Evolutionary conservation across 805 yeast genomes (phyloP).

Genomic region (Hanseniaspora pseudoguilliermondii): DNA sequence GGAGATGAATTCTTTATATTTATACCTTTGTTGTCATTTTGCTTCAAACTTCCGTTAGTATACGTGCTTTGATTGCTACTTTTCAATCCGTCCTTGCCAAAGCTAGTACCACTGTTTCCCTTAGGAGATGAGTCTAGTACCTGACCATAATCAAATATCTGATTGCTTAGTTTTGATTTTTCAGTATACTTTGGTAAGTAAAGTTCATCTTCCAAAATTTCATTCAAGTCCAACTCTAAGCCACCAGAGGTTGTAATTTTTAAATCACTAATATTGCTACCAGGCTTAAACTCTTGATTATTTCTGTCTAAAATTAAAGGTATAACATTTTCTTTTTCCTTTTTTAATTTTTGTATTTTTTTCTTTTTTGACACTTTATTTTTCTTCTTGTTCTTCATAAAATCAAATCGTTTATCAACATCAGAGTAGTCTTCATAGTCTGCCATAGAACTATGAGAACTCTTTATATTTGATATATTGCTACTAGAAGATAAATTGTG

Average conservation of each 20-base stretch:
- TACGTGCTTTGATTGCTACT: not conserved
- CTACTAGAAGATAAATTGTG: not conserved
- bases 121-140: not conserved
- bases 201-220: not conserved
- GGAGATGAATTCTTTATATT: not conserved
- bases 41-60: not conserved
- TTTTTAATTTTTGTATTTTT: not conserved
- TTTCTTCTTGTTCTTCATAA: not conserved
- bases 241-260: conserved; percentile 1
- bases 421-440: conserved; percentile 6
- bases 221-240: not conserved
- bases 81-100: not conserved
- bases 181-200: not conserved
- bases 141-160: not conserved
- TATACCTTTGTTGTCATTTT: not conserved
- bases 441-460: not conserved
- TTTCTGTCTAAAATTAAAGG: not conserved
- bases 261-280: not conserved
- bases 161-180: conserved; percentile 8
- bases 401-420: conserved; percentile 8
- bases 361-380: not conserved
- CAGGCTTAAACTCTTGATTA: not conserved
- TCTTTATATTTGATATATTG: not conserved
- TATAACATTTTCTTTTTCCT: conserved; percentile 10
- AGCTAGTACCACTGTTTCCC: not conserved